Evolutionary conservation across 2,329 filamentous ascomycete species (phyloP).

Genomic region (Sporothrix humicola): DNA sequence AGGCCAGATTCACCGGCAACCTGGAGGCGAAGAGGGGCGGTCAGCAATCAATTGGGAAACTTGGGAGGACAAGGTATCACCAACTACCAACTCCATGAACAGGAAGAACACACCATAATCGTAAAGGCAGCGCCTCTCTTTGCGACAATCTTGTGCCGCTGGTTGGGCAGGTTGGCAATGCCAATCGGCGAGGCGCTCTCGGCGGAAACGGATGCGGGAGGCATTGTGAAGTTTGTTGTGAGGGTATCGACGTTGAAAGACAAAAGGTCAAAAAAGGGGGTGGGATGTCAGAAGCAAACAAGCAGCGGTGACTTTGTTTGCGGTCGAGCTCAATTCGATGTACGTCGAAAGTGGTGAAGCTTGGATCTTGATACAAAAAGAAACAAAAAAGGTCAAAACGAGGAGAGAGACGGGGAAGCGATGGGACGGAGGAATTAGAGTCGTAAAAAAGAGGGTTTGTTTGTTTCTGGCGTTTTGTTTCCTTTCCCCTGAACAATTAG

Average conservation of each 20-base stretch:
- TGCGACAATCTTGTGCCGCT: slow-evolving; percentile 75
- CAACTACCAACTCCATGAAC: neutral
- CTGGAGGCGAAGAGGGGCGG: slow-evolving; percentile 51
- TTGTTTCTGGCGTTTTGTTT: slow-evolving; percentile 36
- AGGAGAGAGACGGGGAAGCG: too few species aligned
- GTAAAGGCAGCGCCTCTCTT: slow-evolving; percentile 97
- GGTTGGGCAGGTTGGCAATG: slow-evolving; percentile 76
- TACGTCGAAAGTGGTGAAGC: slow-evolving; percentile 4
- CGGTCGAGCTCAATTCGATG: neutral
- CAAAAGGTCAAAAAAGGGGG: slow-evolving; percentile 27
- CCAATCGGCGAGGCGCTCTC: slow-evolving; percentile 72
- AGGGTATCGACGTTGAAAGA: slow-evolving; percentile 24
- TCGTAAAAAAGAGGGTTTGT: slow-evolving; percentile 31
- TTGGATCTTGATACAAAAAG: slow-evolving; percentile 16
- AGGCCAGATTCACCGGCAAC: slow-evolving; percentile 98
- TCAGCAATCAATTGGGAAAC: slow-evolving; percentile 9
- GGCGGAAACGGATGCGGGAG: slow-evolving; percentile 59
- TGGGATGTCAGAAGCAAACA: neutral
- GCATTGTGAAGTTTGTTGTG: slow-evolving; percentile 52
- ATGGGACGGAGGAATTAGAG: slow-evolving; percentile 24
- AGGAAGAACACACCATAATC: slow-evolving; percentile 77
- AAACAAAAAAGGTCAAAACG: slow-evolving; percentile 4
- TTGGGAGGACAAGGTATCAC: too few species aligned
- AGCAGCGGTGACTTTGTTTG: neutral
- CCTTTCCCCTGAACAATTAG: slow-evolving; percentile 30